A percentile compares a stretch with the other conserved stretches of the same genome.
Conservation (phyloP, 768 basidiomycete species). For the Tephrocybe sp. region DNA sequence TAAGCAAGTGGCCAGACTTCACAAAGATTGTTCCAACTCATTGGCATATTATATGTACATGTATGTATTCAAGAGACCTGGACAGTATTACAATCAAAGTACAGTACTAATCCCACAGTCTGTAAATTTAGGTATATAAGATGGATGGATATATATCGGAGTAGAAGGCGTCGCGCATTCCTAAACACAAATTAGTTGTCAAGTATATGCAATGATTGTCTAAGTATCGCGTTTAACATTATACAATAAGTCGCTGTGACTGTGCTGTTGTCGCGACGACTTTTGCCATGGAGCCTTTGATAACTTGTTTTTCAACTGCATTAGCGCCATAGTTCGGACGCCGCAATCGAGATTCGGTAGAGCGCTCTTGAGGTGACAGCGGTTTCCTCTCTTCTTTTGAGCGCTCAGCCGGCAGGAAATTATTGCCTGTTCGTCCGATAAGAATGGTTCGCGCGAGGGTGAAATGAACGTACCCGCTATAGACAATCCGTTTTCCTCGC, state of each 20-base stretch:
- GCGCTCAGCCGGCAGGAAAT: conserved; percentile 16
- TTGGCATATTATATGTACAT: too few species aligned
- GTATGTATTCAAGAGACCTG: too few species aligned
- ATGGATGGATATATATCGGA: too few species aligned
- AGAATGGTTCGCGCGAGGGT: background rate
- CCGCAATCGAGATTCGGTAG: conserved; percentile 39
- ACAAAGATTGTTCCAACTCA: too few species aligned
- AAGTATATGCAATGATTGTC: too few species aligned
- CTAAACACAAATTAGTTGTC: too few species aligned
- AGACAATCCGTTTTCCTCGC: conserved; percentile 54
- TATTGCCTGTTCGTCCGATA: conserved; percentile 10
- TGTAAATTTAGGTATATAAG: too few species aligned
- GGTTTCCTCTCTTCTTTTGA: conserved; percentile 25
- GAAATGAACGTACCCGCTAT: conserved; percentile 43
- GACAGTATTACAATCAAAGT: too few species aligned
- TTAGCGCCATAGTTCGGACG: conserved; percentile 36
- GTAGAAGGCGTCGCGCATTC: too few species aligned
- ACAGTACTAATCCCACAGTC: too few species aligned
- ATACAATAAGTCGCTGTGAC: conserved; percentile 24
- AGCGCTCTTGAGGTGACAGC: conserved; percentile 20
- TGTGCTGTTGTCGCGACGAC: conserved; percentile 33
- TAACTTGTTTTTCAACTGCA: conserved; percentile 46
- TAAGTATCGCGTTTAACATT: too few species aligned
- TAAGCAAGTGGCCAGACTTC: too few species aligned
- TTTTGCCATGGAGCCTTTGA: conserved; percentile 58